These are phyloP conservation scores for Afroboletus lepidellus DNA, from an alignment of 1,284 basidiomycete species.

Conservation along the genomic window DNA sequence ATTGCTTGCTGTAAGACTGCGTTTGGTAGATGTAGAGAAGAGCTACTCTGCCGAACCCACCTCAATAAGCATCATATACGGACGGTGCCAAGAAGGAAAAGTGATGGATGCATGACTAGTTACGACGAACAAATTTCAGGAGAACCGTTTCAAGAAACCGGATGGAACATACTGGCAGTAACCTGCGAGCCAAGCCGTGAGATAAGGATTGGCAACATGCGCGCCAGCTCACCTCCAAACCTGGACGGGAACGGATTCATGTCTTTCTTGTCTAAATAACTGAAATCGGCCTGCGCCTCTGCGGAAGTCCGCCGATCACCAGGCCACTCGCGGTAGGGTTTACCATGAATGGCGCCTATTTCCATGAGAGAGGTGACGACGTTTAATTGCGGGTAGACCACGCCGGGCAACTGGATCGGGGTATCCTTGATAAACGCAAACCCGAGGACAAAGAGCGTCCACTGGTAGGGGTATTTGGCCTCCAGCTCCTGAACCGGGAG, in stretches of 20 bases:
- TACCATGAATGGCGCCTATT: conserved; percentile 24
- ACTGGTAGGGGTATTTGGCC: conserved; percentile 45
- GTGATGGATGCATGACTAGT: conserved; percentile 22
- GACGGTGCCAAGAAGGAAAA: conserved; percentile 29
- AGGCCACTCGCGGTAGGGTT: conserved; percentile 23
- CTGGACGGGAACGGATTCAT: conserved; percentile 22
- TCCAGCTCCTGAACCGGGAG: conserved; percentile 21
- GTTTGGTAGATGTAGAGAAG: neutral
- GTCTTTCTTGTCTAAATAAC: conserved; percentile 20
- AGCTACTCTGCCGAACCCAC: conserved; percentile 4
- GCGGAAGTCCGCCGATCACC: conserved; percentile 17
- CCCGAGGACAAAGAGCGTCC: conserved; percentile 74
- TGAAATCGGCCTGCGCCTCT: conserved; percentile 18
- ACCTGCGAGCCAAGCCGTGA: conserved; percentile 11
- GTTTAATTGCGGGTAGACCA: conserved; percentile 14
- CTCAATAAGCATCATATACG: conserved; percentile 30
- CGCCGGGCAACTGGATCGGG: conserved; percentile 16
- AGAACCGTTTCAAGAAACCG: neutral
- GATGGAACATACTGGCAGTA: conserved; percentile 25
- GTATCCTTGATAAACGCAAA: conserved; percentile 79
- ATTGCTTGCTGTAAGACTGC: conserved; percentile 21
- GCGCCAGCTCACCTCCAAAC: conserved; percentile 21
- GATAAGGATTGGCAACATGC: neutral
- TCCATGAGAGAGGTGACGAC: conserved; percentile 19
- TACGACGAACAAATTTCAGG: neutral